Evolutionary conservation across 1,284 basidiomycete species (phyloP), one percentile per base, ranked within the genome.

Genomic region (Wallemia hederae): DNA sequence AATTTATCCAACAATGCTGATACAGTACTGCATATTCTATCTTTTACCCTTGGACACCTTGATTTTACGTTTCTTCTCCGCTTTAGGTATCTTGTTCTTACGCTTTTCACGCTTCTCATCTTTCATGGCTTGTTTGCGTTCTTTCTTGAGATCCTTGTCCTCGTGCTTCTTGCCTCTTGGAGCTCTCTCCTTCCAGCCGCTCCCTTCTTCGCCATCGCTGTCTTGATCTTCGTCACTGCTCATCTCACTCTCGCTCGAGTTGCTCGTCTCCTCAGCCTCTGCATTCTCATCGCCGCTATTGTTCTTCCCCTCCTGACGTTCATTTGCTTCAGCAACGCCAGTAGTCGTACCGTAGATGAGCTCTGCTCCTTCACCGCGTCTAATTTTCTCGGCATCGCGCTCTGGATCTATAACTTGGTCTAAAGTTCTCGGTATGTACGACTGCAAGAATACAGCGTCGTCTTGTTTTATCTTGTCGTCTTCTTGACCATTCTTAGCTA

Each of bases 371-470:
- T 82, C 78, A 1, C 88, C 87, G 7, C 78, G 72, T 31, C 75
- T 75, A 49, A 91, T 73, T 24, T 78, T 76, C 31, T 80, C 85
- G 17, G 87, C 81, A 67, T 94, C 90, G 25, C 89, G 76, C 68
- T 96, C 90, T 0, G 88, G 85, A 69, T 96, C 87, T 67, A 82
- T 87, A 2, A 96, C 83, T 66, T 94, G 87, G 64, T 87, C 86
- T 28, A 96, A 74, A 15, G 80, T 82, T 25, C 90, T 81, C n/a
- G 90, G 90, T 64, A 96, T 96, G 71, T 87, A 94, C 0, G 86
- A 85, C 27, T 76, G 76, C 70, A 87, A 72, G 74, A 96, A 96
- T 19, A 96, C 80, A 9, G 79, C 78, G 68, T 94, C 88, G 67
- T 92, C 89, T 62, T 82, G 80, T 15, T 67, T 69, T 2, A 61